phyloP scores from a whole-genome alignment of 805 yeast genomes.

The Candida palmyrensis region DNA sequence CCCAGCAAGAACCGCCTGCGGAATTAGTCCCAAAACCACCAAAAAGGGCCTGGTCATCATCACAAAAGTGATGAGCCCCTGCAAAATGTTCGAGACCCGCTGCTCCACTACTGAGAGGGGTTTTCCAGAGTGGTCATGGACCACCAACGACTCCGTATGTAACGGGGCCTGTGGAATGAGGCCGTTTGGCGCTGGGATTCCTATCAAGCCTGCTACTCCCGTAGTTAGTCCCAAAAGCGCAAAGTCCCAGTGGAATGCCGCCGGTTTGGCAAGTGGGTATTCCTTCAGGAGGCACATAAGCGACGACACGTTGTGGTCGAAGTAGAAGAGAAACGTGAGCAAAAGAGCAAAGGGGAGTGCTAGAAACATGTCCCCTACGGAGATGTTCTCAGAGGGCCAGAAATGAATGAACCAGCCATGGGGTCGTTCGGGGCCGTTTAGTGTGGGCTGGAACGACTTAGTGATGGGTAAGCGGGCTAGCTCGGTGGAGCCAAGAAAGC shows the following conservation, averaged over 20 bases:
- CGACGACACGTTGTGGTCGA: conserved; percentile 93
- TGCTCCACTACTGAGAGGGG: conserved; percentile 77
- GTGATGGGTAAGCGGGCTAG: conserved; percentile 67
- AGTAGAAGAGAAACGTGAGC: conserved; percentile 79
- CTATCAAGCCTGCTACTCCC: conserved; percentile 79
- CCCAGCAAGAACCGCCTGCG: conserved; percentile 92
- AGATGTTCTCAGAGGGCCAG: conserved; percentile 53
- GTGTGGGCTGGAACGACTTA: conserved; percentile 71
- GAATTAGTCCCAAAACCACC: conserved; percentile 74
- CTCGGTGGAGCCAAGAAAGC: conserved; percentile 51
- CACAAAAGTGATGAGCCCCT: conserved; percentile 78
- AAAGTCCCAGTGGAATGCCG: conserved; percentile 91
- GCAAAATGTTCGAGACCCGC: conserved; percentile 75
- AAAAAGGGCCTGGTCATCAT: conserved; percentile 88
- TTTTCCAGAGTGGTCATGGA: conserved; percentile 37
- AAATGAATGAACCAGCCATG: conserved; percentile 77
- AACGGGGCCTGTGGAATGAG: conserved; percentile 95
- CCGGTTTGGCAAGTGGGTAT: conserved; percentile 78
- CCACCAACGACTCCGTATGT: conserved; percentile 75
- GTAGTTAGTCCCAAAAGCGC: conserved; percentile 80
- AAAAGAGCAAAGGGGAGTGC: conserved; percentile 92
- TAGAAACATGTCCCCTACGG: conserved; percentile 72
- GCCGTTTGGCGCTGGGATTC: conserved; percentile 96
- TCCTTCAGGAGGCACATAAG: conserved; percentile 84
- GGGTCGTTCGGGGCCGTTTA: conserved; percentile 27